These are phyloP conservation scores for Raddia guianensis DNA, from an alignment of 176 grass and related monocot genomes.

Conservation along the genomic window DNA sequence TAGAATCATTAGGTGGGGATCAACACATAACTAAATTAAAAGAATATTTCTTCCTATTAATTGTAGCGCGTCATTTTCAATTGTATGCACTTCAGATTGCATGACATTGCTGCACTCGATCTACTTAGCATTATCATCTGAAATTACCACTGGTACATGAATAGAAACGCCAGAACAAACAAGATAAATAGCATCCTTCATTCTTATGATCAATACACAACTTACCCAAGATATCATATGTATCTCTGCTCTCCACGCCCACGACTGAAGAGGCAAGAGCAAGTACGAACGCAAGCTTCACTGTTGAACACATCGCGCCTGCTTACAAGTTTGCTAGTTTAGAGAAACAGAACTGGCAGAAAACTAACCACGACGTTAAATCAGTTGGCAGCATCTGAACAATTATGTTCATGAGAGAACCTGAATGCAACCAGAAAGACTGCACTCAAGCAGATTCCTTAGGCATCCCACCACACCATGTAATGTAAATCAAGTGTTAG, in stretches of 20 bases:
- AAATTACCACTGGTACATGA: neutral
- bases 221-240: constrained; percentile 42
- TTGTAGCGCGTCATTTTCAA: neutral
- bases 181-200: neutral
- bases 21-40: neutral
- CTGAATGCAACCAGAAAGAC: neutral
- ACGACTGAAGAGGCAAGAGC: constrained; percentile 17
- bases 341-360: neutral
- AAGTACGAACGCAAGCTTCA: constrained; percentile 23
- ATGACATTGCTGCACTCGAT: neutral
- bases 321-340: constrained; percentile 21
- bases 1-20: neutral
- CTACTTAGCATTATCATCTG: neutral
- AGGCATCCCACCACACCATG: neutral
- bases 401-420: neutral
- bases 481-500: neutral
- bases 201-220: neutral
- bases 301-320: constrained; percentile 27
- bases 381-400: neutral
- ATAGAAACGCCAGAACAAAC: neutral
- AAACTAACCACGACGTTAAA: neutral
- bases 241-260: constrained; percentile 26
- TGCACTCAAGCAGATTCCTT: neutral
- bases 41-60: neutral
- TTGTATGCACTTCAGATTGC: neutral